Conservation (phyloP, 257 asterid species). For the Solanum lycopersicoides region DNA sequence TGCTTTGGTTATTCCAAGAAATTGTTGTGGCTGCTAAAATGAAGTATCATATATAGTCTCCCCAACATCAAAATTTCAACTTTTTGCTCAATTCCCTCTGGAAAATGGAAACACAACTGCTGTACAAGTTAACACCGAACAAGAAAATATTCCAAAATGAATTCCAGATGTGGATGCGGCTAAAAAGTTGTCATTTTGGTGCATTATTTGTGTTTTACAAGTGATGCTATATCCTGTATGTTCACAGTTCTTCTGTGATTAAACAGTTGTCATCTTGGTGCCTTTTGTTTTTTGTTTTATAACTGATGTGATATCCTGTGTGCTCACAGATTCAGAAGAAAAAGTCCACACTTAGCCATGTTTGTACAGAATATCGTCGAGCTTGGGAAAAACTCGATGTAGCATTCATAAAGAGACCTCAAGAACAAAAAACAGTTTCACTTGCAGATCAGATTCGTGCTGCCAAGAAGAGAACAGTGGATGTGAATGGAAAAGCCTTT, state of each 20-base stretch:
- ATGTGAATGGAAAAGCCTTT: conserved; percentile 16
- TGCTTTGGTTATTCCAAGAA: not conserved
- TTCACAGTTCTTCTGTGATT: not conserved
- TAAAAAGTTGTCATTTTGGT: not conserved
- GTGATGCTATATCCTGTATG: not conserved
- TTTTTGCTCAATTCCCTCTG: not conserved
- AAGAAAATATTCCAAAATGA: not conserved
- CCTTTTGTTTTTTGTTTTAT: not conserved
- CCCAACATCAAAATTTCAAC: not conserved
- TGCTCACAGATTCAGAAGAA: conserved; percentile 53
- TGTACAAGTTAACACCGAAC: not conserved
- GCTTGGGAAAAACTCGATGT: conserved; percentile 65
- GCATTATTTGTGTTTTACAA: not conserved
- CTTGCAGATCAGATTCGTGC: conserved; percentile 74
- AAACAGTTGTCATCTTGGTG: not conserved
- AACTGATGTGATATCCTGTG: not conserved
- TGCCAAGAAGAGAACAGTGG: conserved; percentile 54
- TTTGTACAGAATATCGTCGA: conserved; percentile 30
- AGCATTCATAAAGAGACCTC: conserved; percentile 22
- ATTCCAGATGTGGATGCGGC: not conserved
- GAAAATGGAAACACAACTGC: not conserved
- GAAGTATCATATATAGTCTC: not conserved
- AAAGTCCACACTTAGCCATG: conserved; percentile 34
- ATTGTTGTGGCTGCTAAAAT: not conserved
- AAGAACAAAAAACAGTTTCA: conserved; percentile 28